A percentile compares a stretch with the other conserved stretches of the same genome.
phyloP scores from a whole-genome alignment of 768 basidiomycete genomes.

The Suillus lakei region DNA sequence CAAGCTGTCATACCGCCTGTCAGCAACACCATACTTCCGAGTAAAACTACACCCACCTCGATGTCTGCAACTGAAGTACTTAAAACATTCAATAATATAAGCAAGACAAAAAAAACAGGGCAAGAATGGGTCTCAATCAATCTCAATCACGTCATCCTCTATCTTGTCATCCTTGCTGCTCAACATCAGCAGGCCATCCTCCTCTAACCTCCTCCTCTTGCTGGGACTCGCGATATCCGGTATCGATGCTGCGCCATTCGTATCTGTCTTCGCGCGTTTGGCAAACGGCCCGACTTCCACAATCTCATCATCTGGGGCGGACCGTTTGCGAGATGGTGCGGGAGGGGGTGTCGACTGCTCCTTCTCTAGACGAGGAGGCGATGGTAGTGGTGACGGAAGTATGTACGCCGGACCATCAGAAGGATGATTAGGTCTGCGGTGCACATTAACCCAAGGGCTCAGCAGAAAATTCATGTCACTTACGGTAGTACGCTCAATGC shows the following conservation, averaged over 20 bases:
- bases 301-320: conserved; percentile 61
- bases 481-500: conserved; percentile 74
- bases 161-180: conserved; percentile 59
- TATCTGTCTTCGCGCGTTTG: conserved; percentile 53
- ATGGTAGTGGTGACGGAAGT: conserved; percentile 67
- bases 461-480: conserved; percentile 35
- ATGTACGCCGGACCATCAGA: conserved; percentile 57
- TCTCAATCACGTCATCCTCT: conserved; percentile 59
- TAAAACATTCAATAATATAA: conserved; percentile 9
- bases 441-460: neutral
- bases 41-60: neutral
- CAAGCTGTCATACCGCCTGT: neutral
- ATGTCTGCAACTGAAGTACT: neutral
- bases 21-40: neutral
- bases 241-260: conserved; percentile 29
- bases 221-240: conserved; percentile 52
- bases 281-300: conserved; percentile 59
- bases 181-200: conserved; percentile 75
- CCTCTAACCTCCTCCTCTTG: conserved; percentile 68
- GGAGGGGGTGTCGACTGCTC: conserved; percentile 47
- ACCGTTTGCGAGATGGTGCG: conserved; percentile 59
- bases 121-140: conserved; percentile 45
- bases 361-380: conserved; percentile 47
- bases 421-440: conserved; percentile 59
- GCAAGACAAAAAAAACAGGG: conserved; percentile 8